phyloP scores from a whole-genome alignment of 495 filamentous ascomycete genomes.

The Aspergillus funiculosus region DNA sequence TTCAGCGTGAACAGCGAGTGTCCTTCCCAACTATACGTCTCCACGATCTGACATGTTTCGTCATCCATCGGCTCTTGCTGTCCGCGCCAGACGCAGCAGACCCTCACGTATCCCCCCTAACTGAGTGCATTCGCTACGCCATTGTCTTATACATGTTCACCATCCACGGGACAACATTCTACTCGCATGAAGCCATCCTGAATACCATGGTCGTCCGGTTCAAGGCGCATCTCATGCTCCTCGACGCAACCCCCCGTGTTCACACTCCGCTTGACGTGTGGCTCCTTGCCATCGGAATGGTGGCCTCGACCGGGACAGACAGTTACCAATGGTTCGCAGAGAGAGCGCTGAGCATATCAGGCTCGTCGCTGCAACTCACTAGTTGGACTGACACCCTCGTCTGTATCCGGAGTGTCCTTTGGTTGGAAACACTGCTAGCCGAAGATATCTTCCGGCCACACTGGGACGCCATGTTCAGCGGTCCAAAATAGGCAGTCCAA shows the following conservation, averaged over 20 bases:
- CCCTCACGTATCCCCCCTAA: conserved; percentile 19
- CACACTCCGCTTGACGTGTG: conserved; percentile 30
- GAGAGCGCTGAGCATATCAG: conserved; percentile 6
- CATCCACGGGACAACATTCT: conserved; percentile 47
- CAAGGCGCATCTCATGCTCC: conserved; percentile 21
- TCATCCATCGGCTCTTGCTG: conserved; percentile 42
- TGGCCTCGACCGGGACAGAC: conserved; percentile 27
- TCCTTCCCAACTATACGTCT: conserved; percentile 34
- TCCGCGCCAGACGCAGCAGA: conserved; percentile 11
- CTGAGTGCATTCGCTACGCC: conserved; percentile 42
- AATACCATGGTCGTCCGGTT: conserved; percentile 29
- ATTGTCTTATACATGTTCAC: conserved; percentile 46
- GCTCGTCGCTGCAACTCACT: conserved; percentile 12
- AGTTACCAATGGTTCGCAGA: conserved; percentile 29
- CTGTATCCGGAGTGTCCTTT: conserved; percentile 30
- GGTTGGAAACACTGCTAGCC: conserved; percentile 23
- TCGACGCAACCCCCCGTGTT: conserved; percentile 11
- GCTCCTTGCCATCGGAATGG: conserved; percentile 37
- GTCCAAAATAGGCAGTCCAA: no score
- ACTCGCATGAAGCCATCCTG: conserved; percentile 39
- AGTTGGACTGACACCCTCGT: conserved; percentile 23
- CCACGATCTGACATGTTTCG: conserved; percentile 47
- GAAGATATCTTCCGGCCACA: conserved; percentile 26
- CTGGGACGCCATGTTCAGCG: conserved; percentile 24
- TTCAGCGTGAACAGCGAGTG: conserved; percentile 22